phyloP scores from a whole-genome alignment of 2,329 filamentous ascomycete genomes.

The Fusarium pseudoanthophilum region DNA sequence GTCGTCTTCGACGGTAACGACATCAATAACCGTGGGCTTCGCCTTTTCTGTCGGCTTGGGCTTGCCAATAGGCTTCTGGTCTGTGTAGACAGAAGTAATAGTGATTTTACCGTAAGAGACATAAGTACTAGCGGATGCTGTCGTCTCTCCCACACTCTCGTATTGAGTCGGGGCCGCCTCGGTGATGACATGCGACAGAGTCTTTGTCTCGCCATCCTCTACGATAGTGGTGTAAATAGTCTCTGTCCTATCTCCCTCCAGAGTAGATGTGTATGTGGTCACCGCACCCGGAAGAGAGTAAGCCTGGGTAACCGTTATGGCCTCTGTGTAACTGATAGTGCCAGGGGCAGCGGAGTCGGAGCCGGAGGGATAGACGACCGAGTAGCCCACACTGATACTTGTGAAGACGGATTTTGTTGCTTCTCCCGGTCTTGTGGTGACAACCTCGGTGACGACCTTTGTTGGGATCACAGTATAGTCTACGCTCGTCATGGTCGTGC shows the following conservation, averaged over 20 bases:
- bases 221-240: slow-evolving; percentile 24
- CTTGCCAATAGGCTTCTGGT: slow-evolving; percentile 15
- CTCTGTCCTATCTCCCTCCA: not conserved
- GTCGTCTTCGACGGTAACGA: slow-evolving; percentile 36
- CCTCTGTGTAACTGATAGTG: slow-evolving; percentile 6
- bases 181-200: slow-evolving; percentile 10
- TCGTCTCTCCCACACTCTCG: slow-evolving; percentile 36
- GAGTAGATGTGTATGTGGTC: slow-evolving; percentile 10
- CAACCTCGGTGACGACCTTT: slow-evolving; percentile 19
- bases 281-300: slow-evolving; percentile 17
- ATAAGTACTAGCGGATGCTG: slow-evolving; percentile 39
- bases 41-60: slow-evolving; percentile 26
- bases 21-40: slow-evolving; percentile 35
- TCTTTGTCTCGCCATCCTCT: slow-evolving; percentile 23
- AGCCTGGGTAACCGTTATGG: slow-evolving; percentile 16
- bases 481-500: slow-evolving; percentile 10
- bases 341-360: not conserved
- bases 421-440: slow-evolving; percentile 12
- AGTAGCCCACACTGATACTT: slow-evolving; percentile 19
- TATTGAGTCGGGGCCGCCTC: slow-evolving; percentile 18
- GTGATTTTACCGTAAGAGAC: slow-evolving; percentile 41
- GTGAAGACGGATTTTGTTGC: slow-evolving; percentile 9
- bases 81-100: slow-evolving; percentile 39
- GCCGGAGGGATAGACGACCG: slow-evolving; percentile 8
- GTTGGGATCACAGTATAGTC: slow-evolving; percentile 22